phyloP scores from a whole-genome alignment of 345 rosid species.

The Anastatica hierochuntica region DNA sequence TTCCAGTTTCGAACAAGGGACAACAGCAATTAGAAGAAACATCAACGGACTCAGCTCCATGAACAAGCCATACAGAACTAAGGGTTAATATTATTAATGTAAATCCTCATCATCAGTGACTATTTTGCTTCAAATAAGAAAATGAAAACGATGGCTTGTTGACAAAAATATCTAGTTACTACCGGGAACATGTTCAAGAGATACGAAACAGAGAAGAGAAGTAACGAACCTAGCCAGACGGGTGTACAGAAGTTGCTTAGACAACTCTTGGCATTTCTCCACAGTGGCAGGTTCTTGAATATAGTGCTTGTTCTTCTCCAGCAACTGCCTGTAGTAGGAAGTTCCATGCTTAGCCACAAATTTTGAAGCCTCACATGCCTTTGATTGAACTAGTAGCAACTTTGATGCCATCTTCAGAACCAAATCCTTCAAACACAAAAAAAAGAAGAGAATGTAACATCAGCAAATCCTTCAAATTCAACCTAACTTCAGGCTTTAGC shows the following conservation, averaged over 20 bases:
- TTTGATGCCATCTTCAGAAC: constrained; percentile 45
- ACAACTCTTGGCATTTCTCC: constrained; percentile 55
- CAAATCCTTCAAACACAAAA: constrained; percentile 22
- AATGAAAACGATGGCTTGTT: no score
- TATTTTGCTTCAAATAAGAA: no score
- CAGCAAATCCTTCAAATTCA: not conserved
- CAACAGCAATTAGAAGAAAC: no score
- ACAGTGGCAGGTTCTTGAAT: constrained; percentile 72
- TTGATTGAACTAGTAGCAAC: constrained; percentile 51
- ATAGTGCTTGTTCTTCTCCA: constrained; percentile 74
- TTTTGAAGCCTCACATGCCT: constrained; percentile 66
- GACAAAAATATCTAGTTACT: no score
- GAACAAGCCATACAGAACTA: no score
- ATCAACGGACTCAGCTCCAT: not conserved
- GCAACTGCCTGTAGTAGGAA: constrained; percentile 62
- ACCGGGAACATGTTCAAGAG: no score
- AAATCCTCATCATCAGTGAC: no score
- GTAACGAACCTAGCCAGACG: constrained; percentile 74
- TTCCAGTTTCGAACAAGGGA: no score
- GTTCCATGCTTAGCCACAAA: constrained; percentile 63
- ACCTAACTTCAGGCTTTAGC: no score
- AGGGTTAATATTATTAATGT: no score
- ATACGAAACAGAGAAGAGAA: constrained; percentile 1
- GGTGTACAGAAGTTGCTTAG: constrained; percentile 78
- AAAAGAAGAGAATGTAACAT: not conserved